Percentiles rank a stretch among this genome's conserved stretches.
These are phyloP conservation scores for Furcasterigmium sp. DNA, from an alignment of 2,329 filamentous ascomycete genomes.

Conservation along the genomic window DNA sequence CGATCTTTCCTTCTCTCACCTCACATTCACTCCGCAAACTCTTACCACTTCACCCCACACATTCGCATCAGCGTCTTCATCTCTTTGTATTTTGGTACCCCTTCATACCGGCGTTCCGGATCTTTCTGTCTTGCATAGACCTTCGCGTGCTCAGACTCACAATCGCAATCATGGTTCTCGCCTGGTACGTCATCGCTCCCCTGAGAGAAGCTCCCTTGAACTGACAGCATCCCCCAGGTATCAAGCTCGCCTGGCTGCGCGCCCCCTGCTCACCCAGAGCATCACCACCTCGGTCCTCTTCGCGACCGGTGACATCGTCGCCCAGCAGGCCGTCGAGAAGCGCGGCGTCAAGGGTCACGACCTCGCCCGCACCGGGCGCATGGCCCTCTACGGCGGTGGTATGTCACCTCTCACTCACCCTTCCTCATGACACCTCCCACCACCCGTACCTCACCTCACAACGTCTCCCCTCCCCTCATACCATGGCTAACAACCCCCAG, in stretches of 20 bases:
- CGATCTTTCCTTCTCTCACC: background rate
- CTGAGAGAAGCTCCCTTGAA: background rate
- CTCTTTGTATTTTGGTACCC: no score
- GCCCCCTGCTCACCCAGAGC: constrained; percentile 85
- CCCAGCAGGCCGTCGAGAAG: constrained; percentile 86
- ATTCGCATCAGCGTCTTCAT: no score
- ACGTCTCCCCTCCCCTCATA: no score
- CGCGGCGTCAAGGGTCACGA: constrained; percentile 76
- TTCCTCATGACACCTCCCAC: background rate
- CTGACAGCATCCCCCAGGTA: constrained; percentile 56
- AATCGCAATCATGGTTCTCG: background rate
- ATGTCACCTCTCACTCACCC: constrained; percentile 25
- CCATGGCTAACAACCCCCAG: constrained; percentile 35
- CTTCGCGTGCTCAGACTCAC: no score
- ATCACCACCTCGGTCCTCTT: constrained; percentile 90
- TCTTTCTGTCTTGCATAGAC: no score
- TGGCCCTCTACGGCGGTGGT: constrained; percentile 77
- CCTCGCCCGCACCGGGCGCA: constrained; percentile 66
- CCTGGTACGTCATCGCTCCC: background rate
- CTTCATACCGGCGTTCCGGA: no score
- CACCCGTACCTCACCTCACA: no score
- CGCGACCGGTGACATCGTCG: constrained; percentile 82
- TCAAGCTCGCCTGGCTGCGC: constrained; percentile 71
- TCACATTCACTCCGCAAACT: background rate
- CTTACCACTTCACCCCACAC: background rate